phyloP scores from a whole-genome alignment of 805 yeast species.

The Metschnikowia amazonensis region DNA sequence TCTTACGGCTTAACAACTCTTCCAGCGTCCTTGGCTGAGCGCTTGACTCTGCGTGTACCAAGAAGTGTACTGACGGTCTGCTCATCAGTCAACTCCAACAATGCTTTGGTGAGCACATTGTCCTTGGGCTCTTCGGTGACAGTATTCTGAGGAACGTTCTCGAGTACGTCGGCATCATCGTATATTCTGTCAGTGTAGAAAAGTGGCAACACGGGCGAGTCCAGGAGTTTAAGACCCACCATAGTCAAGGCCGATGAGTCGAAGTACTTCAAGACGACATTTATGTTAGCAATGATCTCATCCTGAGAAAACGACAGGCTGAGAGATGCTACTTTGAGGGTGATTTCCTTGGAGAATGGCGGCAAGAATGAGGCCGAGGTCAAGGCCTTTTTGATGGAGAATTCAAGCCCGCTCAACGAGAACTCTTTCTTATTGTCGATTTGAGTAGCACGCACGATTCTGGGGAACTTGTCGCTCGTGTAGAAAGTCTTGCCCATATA shows the following conservation, averaged over 20 bases:
- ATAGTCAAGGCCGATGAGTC: conserved; percentile 47
- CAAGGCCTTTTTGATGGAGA: conserved; percentile 57
- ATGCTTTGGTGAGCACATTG: conserved; percentile 45
- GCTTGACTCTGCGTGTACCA: conserved; percentile 43
- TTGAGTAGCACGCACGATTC: conserved; percentile 51
- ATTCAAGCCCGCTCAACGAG: conserved; percentile 48
- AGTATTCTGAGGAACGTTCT: conserved; percentile 26
- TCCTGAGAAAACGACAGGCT: conserved; percentile 35
- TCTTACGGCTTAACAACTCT: conserved; percentile 13
- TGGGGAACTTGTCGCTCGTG: conserved; percentile 55
- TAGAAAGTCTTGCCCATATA: conserved; percentile 79
- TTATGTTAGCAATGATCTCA: conserved; percentile 58
- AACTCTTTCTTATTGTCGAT: conserved; percentile 35
- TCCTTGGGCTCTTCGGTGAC: conserved; percentile 20
- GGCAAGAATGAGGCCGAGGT: conserved; percentile 58
- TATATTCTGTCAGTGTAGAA: conserved; percentile 60
- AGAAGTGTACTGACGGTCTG: conserved; percentile 65
- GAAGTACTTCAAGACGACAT: conserved; percentile 50
- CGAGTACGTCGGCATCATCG: conserved; percentile 45
- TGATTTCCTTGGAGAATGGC: conserved; percentile 69
- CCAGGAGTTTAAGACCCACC: conserved; percentile 59
- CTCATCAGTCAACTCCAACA: conserved; percentile 76
- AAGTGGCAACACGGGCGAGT: conserved; percentile 83
- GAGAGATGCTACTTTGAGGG: conserved; percentile 63
- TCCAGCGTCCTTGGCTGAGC: conserved; percentile 13